phyloP scores from a whole-genome alignment of 345 rosid genomes.

The Limnanthes douglasii region DNA sequence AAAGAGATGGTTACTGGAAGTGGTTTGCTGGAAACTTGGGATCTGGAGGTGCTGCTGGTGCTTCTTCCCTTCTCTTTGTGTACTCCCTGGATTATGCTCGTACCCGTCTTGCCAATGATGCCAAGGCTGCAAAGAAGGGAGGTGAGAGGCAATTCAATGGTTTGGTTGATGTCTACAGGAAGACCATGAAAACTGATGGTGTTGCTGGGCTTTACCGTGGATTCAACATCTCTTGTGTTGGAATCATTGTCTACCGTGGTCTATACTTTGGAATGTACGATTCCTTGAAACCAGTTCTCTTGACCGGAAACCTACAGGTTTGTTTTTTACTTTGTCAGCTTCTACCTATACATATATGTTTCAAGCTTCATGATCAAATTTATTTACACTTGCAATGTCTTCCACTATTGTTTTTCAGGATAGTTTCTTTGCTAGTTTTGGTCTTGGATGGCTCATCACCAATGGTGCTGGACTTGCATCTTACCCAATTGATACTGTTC shows the following conservation, averaged over 20 bases:
- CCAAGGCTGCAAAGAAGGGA: conserved; percentile 17
- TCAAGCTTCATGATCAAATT: too few relatives aligned
- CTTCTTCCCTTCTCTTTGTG: conserved; percentile 16
- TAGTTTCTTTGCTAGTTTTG: conserved; percentile 28
- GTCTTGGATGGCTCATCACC: conserved; percentile 23
- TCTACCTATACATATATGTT: not conserved
- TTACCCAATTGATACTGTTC: conserved; percentile 26
- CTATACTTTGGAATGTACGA: conserved; percentile 18
- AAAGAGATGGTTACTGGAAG: conserved; percentile 20
- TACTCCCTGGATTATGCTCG: conserved; percentile 24
- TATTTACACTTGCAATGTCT: not conserved
- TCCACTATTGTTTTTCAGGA: conserved; percentile 14
- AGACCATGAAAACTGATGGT: conserved; percentile 16
- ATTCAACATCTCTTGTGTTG: conserved; percentile 14
- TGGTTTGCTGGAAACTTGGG: conserved; percentile 25
- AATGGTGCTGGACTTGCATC: conserved; percentile 26
- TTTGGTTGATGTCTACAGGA: conserved; percentile 18
- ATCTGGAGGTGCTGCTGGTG: conserved; percentile 24
- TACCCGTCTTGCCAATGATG: conserved; percentile 19
- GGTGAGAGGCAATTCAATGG: conserved; percentile 20
- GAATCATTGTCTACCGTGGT: conserved; percentile 17
- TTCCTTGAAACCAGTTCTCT: conserved; percentile 17
- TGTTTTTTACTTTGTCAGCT: not conserved
- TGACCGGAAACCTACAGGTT: conserved; percentile 9
- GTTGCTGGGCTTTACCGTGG: conserved; percentile 17